phyloP scores from a whole-genome alignment of 345 rosid species.

The Aquilaria malaccensis region DNA sequence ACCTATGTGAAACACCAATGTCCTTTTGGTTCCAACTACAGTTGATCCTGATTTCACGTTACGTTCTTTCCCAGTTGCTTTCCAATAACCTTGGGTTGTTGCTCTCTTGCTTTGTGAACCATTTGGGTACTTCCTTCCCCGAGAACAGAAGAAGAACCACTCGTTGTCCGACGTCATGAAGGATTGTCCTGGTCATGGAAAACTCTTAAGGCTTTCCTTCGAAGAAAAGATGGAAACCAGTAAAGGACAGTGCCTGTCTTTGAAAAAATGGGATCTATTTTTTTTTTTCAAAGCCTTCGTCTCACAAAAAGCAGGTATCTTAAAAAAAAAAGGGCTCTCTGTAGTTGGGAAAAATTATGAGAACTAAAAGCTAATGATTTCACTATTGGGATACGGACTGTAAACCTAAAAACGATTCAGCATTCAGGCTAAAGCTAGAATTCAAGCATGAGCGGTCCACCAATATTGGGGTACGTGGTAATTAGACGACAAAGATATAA shows the following conservation, averaged over 20 bases:
- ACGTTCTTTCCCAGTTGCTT: constrained; percentile 89
- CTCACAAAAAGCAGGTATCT: no score
- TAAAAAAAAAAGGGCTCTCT: no score
- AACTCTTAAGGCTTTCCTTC: not conserved
- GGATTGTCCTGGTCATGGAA: constrained; percentile 42
- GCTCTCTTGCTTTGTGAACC: constrained; percentile 82
- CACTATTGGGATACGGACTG: no score
- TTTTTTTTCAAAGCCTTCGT: not conserved
- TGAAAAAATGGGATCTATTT: not conserved
- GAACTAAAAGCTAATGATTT: no score
- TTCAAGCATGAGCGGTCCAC: no score
- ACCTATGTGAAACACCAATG: constrained; percentile 81
- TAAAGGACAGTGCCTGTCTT: not conserved
- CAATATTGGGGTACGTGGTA: no score
- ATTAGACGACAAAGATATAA: no score
- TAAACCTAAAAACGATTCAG: no score
- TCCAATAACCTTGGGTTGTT: constrained; percentile 83
- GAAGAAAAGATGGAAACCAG: no score
- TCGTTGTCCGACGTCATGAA: constrained; percentile 60
- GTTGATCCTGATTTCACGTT: constrained; percentile 49
- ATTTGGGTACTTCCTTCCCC: constrained; percentile 84
- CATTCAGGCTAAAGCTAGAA: no score
- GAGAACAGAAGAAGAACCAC: constrained; percentile 86
- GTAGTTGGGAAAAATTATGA: no score
- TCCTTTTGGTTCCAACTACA: constrained; percentile 79